A percentile compares a stretch with the other conserved stretches of the same genome.
Conservation (phyloP, 805 yeast genomes). For the Nakazawaea wyomingensis region DNA sequence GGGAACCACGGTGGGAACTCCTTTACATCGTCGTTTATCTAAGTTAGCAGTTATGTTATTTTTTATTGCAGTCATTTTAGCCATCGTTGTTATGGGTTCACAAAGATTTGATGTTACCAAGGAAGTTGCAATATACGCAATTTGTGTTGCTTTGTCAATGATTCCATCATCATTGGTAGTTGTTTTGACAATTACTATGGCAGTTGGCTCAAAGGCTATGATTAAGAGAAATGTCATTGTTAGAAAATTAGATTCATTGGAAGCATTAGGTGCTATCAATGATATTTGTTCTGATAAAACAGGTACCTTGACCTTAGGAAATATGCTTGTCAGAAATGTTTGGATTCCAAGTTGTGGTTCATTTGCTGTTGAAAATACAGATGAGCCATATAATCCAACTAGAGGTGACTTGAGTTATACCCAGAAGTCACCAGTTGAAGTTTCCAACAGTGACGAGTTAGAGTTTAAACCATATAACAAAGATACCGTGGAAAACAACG, state of each 20-base stretch:
- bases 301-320: conserved; percentile 77
- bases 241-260: conserved; percentile 70
- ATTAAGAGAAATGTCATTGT: conserved; percentile 67
- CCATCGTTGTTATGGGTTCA: conserved; percentile 82
- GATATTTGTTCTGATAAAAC: conserved; percentile 82
- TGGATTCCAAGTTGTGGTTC: conserved; percentile 67
- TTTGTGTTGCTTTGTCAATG: conserved; percentile 79
- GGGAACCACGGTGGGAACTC: conserved; percentile 78
- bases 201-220: conserved; percentile 73
- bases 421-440: conserved; percentile 31
- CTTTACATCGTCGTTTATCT: conserved; percentile 70
- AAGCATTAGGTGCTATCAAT: conserved; percentile 73
- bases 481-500: conserved; percentile 16
- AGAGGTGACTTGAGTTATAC: conserved; percentile 41
- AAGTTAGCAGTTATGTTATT: conserved; percentile 72
- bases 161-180: conserved; percentile 78
- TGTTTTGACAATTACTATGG: conserved; percentile 82
- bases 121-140: conserved; percentile 84
- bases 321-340: conserved; percentile 65
- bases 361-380: conserved; percentile 45
- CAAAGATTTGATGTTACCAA: conserved; percentile 69
- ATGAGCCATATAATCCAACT: conserved; percentile 61
- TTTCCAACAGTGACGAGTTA: conserved; percentile 29
- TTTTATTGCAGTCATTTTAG: conserved; percentile 75
- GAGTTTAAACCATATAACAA: conserved; percentile 27